Conservation (phyloP, 805 yeast species). For the Cyberlindnera mississippiensis region DNA sequence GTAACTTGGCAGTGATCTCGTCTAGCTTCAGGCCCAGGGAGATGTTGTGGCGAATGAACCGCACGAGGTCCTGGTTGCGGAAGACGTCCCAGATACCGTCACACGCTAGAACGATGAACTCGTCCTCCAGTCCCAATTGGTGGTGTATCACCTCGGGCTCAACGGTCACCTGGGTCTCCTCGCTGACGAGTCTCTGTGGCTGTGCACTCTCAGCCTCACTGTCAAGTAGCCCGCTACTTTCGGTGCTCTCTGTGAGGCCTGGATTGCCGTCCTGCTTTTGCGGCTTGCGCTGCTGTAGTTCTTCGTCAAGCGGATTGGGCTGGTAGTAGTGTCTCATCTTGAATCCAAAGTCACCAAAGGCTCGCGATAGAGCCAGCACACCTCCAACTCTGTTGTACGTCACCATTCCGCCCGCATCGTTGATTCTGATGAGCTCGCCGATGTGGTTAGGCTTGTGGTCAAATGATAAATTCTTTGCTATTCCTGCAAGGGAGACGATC, state of each 20-base stretch:
- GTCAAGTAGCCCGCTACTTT: neutral
- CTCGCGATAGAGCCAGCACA: conserved; percentile 86
- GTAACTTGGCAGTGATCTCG: conserved; percentile 52
- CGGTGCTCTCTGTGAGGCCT: neutral
- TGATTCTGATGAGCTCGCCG: conserved; percentile 87
- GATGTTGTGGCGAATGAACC: conserved; percentile 53
- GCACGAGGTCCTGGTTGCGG: conserved; percentile 51
- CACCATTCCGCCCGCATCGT: conserved; percentile 92
- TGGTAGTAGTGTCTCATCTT: conserved; percentile 32
- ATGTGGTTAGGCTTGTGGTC: conserved; percentile 95
- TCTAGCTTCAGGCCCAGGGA: conserved; percentile 54
- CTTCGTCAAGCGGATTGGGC: conserved; percentile 27
- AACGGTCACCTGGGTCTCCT: conserved; percentile 71
- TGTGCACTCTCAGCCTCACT: neutral
- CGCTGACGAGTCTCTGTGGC: conserved; percentile 10
- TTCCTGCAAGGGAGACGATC: conserved; percentile 47
- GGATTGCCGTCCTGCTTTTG: too few relatives aligned
- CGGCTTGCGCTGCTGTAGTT: too few relatives aligned
- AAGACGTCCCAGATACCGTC: conserved; percentile 83
- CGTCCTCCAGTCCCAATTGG: conserved; percentile 45
- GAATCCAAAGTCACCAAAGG: conserved; percentile 73
- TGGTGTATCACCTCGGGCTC: conserved; percentile 73
- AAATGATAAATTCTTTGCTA: conserved; percentile 56
- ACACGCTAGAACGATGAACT: conserved; percentile 70
- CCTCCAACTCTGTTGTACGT: conserved; percentile 95